Evolutionary conservation across 2,329 filamentous ascomycete species (phyloP), one percentile per base, ranked within the genome.

Genomic region (Diaporthe batatas): DNA sequence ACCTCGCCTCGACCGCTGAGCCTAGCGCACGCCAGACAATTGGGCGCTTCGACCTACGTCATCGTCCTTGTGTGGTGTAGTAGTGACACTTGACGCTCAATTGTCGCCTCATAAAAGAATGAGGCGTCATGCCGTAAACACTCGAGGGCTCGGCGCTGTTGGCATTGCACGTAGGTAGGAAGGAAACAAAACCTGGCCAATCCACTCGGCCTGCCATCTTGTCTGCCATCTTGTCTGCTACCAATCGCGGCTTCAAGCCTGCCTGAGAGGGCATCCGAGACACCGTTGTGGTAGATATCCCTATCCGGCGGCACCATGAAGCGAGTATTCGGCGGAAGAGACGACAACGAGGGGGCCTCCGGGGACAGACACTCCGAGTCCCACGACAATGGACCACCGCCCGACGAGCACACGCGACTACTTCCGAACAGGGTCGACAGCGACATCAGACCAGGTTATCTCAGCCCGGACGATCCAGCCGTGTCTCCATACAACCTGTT

Each of bases 401-500:
- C 86, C 8, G 83, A 88, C 75, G 89, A 91, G 78, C 87, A 88
- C 75, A 91, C 88, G 3, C 88, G 93, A 39, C 86, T 97, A 76
- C 87, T 97, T 34, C 91, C 91, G 49, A 92, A 91, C 78, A 88
- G 91, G 72, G 84, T 90, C 55, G 89, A 93, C 78, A 86, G 86
- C 77, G 74, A 79, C 86, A 65, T 25, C 55, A 62, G 44, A 34
- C 53, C 53, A 5, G 55, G 55, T n/a, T 95, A 92, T 78, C 85
- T 95, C 70, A 93, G 92, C 78, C 93, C 93, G 16, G 92, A 95
- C 84, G 93, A 95, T 80, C 93, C 93, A 80, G 93, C 93, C 76
- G 93, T 97, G 82, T 94, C 94, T 3, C 96, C 96, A 0, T 98
- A 98, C 84, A 99, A 99, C 78, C 89, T 98, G 49, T 98, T 95